Base-by-base conservation (phyloP, 306 rosid species). In the Pterocarpus macrocarpus region DNA sequence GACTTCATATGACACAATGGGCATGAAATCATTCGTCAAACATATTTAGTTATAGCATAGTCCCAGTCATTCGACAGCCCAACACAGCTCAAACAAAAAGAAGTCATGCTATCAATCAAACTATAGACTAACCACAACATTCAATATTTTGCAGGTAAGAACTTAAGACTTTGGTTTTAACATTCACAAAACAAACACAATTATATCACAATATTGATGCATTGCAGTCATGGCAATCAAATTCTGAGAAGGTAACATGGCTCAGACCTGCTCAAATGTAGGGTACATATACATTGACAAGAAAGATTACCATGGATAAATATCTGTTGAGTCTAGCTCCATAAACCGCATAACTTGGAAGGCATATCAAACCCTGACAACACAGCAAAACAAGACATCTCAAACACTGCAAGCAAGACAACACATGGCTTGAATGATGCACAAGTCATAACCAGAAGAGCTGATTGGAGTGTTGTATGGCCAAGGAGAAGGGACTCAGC, bases 291-390 rank as follows among this genome's bases (percentile, higher is more conserved):
- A 64, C n/a, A 32, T 35, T n/a, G 69, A 58, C 53, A 35, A 67
- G 34, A 74, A 66, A 57, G 67, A 33, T 71, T 58, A 71, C 69
- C 71, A 73, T 36, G n/a, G 44, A 66, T 59, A 78, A 44, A 61
- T 47, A 53, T 77, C 71, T 71, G 64, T 8, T 35, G 53, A 64
- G 43, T 66, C 74, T 67, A 72, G 58, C 83, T 71, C 83, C 86
- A 33, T 15, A 67, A 72, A 73, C 65, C 3, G 9, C 32, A 13
- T 50, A 49, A 72, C 11, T 12, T 38, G 13, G 5, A 80, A 62
- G 53, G 73, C 30, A 65, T 67, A 7, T 65, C n/a, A 71, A 64
- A 80, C 35, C 44, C 80, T 80, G 64, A 52, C 73, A 73, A 53
- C 9, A 81, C 4, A 55, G 17, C 47, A 73, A 53, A 80, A 64